phyloP scores from a whole-genome alignment of 108 stramenopile genomes.

The Nannochloropsis gaditana region DNA sequence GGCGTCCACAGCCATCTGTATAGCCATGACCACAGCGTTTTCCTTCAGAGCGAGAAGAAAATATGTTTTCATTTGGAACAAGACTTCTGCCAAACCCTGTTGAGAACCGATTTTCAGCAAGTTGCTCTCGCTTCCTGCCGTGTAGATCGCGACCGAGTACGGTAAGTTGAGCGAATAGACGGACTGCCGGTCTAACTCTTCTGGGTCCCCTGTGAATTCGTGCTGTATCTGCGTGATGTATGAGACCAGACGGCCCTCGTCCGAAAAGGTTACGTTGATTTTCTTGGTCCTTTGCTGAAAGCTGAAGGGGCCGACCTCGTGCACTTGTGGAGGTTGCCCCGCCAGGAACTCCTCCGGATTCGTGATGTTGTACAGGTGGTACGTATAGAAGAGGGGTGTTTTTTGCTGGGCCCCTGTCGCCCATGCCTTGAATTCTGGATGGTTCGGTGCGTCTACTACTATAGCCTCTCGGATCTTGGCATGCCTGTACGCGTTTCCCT shows the following conservation, averaged over 20 bases:
- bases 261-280: background rate
- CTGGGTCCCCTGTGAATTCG: conserved; percentile 7
- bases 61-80: background rate
- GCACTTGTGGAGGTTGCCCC: background rate
- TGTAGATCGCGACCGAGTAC: background rate
- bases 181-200: background rate
- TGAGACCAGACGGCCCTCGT: background rate
- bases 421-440: conserved; percentile 12
- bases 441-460: background rate
- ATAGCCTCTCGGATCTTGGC: background rate
- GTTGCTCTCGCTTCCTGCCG: conserved; percentile 3
- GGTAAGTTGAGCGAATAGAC: background rate
- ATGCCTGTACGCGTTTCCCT: background rate
- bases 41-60: background rate
- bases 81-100: conserved; percentile 10
- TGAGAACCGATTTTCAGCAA: background rate
- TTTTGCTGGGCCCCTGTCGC: background rate
- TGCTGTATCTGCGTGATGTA: conserved; percentile 9
- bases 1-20: conserved; percentile 17
- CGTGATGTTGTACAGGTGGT: background rate
- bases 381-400: background rate
- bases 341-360: background rate
- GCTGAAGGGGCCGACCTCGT: background rate
- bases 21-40: conserved; percentile 17
- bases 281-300: background rate